These are phyloP conservation scores for Stenogyne calaminthoides DNA, from an alignment of 305 asterid genomes.

Conservation along the genomic window DNA sequence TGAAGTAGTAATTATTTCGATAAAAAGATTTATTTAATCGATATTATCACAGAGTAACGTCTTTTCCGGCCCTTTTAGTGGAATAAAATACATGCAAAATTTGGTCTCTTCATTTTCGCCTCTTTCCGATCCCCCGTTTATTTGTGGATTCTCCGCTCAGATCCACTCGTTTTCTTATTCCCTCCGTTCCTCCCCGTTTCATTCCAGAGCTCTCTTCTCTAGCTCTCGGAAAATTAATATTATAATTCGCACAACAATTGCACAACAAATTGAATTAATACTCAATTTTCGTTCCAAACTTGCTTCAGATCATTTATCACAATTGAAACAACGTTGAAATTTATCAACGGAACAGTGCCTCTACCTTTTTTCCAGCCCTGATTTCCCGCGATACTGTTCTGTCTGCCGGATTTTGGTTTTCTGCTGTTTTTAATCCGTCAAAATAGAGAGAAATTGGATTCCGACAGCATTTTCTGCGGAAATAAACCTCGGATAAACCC, in stretches of 20 bases:
- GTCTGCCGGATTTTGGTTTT: not conserved
- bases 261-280: not conserved
- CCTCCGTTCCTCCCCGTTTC: constrained; percentile 24
- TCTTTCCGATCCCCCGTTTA: no score
- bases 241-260: not conserved
- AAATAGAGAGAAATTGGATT: not conserved
- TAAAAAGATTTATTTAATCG: no score
- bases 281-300: not conserved
- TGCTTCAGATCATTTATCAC: constrained; percentile 1
- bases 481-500: constrained; percentile 19
- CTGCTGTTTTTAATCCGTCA: not conserved
- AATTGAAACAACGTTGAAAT: constrained; percentile 33
- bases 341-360: constrained; percentile 22
- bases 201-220: constrained; percentile 36
- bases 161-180: constrained; percentile 39
- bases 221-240: constrained; percentile 37
- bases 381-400: not conserved
- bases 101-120: not conserved
- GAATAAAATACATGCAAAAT: constrained; percentile 33
- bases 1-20: no score
- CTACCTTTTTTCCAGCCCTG: not conserved
- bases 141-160: constrained; percentile 28
- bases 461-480: not conserved
- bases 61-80: constrained; percentile 26
- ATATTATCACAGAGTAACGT: not conserved